Conservation (phyloP, 495 filamentous ascomycete species). For the Stereocaulon alpinum region DNA sequence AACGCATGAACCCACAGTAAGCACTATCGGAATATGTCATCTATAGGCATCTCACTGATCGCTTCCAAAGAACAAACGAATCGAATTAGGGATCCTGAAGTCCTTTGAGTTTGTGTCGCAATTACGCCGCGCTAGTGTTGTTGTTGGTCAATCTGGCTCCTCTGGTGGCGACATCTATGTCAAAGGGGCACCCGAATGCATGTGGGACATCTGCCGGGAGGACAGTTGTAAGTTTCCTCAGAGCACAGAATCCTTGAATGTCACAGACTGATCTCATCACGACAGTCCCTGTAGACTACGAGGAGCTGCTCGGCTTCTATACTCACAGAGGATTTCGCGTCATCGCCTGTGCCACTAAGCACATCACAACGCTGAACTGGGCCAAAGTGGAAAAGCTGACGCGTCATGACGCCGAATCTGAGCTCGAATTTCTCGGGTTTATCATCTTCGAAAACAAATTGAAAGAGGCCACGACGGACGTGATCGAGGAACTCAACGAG, state of each 20-base stretch:
- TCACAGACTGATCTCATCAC: background rate
- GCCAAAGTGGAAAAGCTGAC: constrained; percentile 90
- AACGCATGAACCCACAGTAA: constrained; percentile 17
- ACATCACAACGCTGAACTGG: constrained; percentile 79
- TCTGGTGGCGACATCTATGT: constrained; percentile 76
- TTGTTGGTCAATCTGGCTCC: constrained; percentile 77
- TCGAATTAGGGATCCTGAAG: constrained; percentile 80
- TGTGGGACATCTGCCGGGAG: constrained; percentile 79
- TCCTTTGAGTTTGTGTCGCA: constrained; percentile 95
- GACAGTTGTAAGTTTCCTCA: constrained; percentile 55
- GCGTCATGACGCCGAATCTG: constrained; percentile 68
- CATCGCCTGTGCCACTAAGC: constrained; percentile 91
- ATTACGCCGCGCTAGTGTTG: constrained; percentile 84
- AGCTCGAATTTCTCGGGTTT: constrained; percentile 82
- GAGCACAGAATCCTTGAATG: background rate
- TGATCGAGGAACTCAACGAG: constrained; percentile 71
- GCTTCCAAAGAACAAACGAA: constrained; percentile 7
- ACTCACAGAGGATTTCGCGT: constrained; percentile 93
- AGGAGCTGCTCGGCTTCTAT: constrained; percentile 77
- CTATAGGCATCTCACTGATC: background rate
- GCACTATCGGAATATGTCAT: background rate
- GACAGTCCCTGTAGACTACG: constrained; percentile 75
- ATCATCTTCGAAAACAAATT: constrained; percentile 99
- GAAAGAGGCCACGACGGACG: constrained; percentile 66
- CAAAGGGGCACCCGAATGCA: constrained; percentile 94